phyloP scores from a whole-genome alignment of 345 rosid species.

The Salix suchowensis region DNA sequence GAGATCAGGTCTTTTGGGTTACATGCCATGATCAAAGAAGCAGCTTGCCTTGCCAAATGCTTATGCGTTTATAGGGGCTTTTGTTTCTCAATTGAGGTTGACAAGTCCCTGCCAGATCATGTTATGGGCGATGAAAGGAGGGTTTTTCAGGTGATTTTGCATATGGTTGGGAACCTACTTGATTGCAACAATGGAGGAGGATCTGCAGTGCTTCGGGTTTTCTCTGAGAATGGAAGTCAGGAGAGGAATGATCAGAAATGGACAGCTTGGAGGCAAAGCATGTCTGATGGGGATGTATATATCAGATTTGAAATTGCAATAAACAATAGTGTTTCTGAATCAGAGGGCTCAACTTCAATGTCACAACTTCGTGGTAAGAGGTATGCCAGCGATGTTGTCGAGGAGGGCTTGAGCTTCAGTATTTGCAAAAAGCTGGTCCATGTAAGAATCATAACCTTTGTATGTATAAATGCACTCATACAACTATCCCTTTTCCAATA shows the following conservation, averaged over 20 bases:
- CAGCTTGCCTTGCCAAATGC: constrained; percentile 78
- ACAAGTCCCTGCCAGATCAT: constrained; percentile 65
- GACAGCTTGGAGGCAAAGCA: constrained; percentile 63
- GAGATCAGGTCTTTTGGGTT: constrained; percentile 57
- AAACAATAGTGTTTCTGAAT: constrained; percentile 26
- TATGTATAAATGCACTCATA: background rate
- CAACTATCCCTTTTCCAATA: background rate
- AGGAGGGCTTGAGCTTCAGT: constrained; percentile 75
- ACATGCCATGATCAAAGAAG: constrained; percentile 66
- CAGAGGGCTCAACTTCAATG: constrained; percentile 39
- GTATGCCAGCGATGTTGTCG: constrained; percentile 46
- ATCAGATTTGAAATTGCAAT: constrained; percentile 66
- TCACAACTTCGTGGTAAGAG: constrained; percentile 42
- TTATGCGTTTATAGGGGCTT: constrained; percentile 61
- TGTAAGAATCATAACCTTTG: constrained; percentile 32
- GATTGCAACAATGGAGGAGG: constrained; percentile 47
- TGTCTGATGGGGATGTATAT: constrained; percentile 55
- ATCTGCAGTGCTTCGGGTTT: constrained; percentile 42
- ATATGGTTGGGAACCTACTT: constrained; percentile 77
- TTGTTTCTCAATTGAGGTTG: constrained; percentile 57
- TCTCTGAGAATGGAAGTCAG: constrained; percentile 58
- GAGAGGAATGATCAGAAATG: constrained; percentile 63
- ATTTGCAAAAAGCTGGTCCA: constrained; percentile 87
- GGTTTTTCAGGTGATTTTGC: constrained; percentile 81
- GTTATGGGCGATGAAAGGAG: constrained; percentile 83